Evolutionary conservation across 768 basidiomycete genomes (phyloP), one percentile per base, ranked within the genome.

Genomic region (Boletus subparvulus): DNA sequence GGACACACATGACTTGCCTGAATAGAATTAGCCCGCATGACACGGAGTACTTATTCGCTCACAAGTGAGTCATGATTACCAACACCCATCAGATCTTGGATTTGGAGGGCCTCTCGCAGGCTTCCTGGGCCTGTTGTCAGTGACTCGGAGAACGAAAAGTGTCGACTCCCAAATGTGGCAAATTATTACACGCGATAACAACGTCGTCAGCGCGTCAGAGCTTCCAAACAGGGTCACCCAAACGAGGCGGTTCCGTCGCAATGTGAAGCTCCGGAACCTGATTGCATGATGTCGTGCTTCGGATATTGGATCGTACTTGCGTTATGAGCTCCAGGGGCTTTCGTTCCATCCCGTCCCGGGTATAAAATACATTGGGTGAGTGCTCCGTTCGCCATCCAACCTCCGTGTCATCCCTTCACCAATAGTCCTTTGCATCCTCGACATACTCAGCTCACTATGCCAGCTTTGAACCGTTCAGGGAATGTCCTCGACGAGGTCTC

Each of bases 401-500:
- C 11, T 11, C 26, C 26, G 26, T 4, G 26, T 28, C 33, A 6
- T 47, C 53, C 51, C 12, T 30, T 17, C 21, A 30, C 35, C 52
- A 6, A 26, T 14, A 26, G 16, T 35, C 40, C 17, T 46, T 30
- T 37, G n/a, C 28, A 19, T 13, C 48, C 11, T 33, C 33, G 30
- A 21, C 43, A 33, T 30, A 48, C 46, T 42, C 48, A 19, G 1
- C 21, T 43, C 45, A 43, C 42, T 7, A 72, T 72, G 70, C 68
- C 72, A 11, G 72, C 63, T 19, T 50, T 67, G 51, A 58, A 49
- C 39, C 54, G 61, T 36, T 62, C 72, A 14, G 78, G 65, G 6
- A 58, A 50, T 39, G 69, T 62, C 30, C 71, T 83, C 50, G 81
- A 83, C 49, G 50, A 60, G 36, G 62, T 76, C 50, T 82, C 78